Evolutionary conservation across 148 eudicot species (phyloP), one percentile per base, ranked within the genome.

Genomic region (Hydrangea macrophylla): DNA sequence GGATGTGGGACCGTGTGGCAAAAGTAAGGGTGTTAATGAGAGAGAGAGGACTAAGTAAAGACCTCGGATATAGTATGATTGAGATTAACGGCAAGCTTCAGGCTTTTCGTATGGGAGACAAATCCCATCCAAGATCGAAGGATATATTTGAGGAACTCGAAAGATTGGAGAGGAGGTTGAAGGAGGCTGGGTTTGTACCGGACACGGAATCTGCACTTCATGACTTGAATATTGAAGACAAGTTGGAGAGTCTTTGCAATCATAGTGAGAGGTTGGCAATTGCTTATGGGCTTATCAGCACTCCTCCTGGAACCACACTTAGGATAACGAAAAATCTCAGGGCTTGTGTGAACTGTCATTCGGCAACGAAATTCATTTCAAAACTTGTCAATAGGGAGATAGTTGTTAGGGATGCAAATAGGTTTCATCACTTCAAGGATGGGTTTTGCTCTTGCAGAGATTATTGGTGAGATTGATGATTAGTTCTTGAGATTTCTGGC

Each of bases 21-120:
- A 64, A 79, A 67, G 80, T 87, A 25, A 78, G 96, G 45, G 55
- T 48, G 11, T 15, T 78, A 67, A 85, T 90, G 92, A 75, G 77
- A 72, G 84, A 74, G 30, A 81, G 78, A 74, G 96, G 88, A 65
- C 59, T 87, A 59, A 76, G 53, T 65, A 90, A 87, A 70, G 90
- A 83, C 33, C 60, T 81, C 32, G 96, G 96, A 12, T 82, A 54
- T 60, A 86, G 91, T 67, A 58, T 77, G 81, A 77, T 89, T 54
- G 85, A 89, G 62, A 66, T 84, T 40, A 72, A 81, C 48, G 88
- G 89, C 25, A 81, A 81, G 72, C 76, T 79, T 73, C 80, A 85
- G 55, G 82, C 79, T 20, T 88, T 88, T 30, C 79, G 77, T 7
- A 78, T 74, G 73, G 89, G 85, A 20, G 89, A 85, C 65, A 73